Evolutionary conservation across 2,329 filamentous ascomycete species (phyloP).

Genomic region (Nothophaeocryptopus gaeumannii): DNA sequence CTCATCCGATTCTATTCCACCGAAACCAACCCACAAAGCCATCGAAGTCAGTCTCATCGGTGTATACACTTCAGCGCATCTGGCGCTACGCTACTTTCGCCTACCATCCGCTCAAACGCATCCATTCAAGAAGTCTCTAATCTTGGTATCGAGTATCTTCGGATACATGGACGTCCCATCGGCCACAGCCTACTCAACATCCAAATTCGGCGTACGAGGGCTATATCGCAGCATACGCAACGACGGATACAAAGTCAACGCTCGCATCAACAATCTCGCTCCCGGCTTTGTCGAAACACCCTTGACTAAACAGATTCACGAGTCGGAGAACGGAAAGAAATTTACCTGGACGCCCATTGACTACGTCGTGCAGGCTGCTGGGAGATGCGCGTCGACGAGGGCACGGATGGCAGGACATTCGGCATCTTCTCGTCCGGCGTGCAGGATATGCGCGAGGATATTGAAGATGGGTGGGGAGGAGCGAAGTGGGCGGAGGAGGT

Average conservation of each 20-base stretch:
- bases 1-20: slow-evolving; percentile 4
- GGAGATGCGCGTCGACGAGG: no score
- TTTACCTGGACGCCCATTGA: no score
- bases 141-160: slow-evolving; percentile 50
- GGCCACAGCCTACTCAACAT: slow-evolving; percentile 36
- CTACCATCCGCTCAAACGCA: slow-evolving; percentile 41
- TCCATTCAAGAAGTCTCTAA: slow-evolving; percentile 41
- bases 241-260: slow-evolving; percentile 42
- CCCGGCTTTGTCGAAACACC: slow-evolving; percentile 22
- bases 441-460: no score
- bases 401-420: no score
- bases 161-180: slow-evolving; percentile 49
- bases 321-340: no score
- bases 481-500: no score
- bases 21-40: slow-evolving; percentile 27
- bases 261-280: slow-evolving; percentile 46
- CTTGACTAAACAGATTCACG: no score
- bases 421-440: no score
- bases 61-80: slow-evolving; percentile 28
- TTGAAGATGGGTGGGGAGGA: no score
- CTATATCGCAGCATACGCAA: slow-evolving; percentile 41
- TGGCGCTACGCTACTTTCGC: slow-evolving; percentile 42
- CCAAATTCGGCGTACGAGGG: slow-evolving; percentile 44
- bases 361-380: no score
- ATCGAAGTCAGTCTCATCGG: slow-evolving; percentile 27